phyloP scores from a whole-genome alignment of 2,329 filamentous ascomycete genomes.

The Macroventuria anomochaeta region DNA sequence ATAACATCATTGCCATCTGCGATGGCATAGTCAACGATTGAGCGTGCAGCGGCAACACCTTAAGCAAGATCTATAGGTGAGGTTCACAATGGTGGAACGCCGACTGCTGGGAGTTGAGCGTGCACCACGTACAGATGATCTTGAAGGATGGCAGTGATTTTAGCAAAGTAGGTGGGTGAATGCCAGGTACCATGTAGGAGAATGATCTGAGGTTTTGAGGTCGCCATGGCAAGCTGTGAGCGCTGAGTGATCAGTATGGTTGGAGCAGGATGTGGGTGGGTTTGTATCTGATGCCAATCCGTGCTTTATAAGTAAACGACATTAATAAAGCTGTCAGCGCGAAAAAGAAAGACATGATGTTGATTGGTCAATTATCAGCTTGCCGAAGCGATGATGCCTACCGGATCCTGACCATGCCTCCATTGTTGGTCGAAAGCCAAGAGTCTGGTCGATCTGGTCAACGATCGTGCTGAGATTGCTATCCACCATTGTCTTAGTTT shows the following conservation, averaged over 20 bases:
- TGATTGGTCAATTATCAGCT: background rate
- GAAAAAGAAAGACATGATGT: no score
- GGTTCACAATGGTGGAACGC: conserved; percentile 21
- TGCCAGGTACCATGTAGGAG: conserved; percentile 49
- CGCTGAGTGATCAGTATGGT: no score
- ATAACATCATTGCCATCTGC: conserved; percentile 50
- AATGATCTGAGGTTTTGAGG: conserved; percentile 43
- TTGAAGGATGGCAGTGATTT: conserved; percentile 38
- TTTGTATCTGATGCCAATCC: background rate
- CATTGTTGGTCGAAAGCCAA: background rate
- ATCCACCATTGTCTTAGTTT: background rate
- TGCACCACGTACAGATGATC: conserved; percentile 39
- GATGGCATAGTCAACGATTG: conserved; percentile 46
- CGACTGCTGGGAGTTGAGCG: conserved; percentile 38
- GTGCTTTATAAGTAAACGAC: background rate
- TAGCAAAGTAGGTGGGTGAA: conserved; percentile 35
- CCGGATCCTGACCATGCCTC: background rate
- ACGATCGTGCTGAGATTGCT: background rate
- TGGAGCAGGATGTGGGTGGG: background rate
- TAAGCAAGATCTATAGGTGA: conserved; percentile 39
- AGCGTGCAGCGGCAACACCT: conserved; percentile 44
- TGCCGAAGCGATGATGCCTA: background rate
- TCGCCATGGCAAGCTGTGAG: conserved; percentile 17
- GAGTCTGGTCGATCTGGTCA: background rate
- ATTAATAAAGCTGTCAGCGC: background rate